Percentiles rank a stretch among this genome's conserved stretches.
Conservation (phyloP, 176 grass and related monocot species). For the Aegilops umbellulata region DNA sequence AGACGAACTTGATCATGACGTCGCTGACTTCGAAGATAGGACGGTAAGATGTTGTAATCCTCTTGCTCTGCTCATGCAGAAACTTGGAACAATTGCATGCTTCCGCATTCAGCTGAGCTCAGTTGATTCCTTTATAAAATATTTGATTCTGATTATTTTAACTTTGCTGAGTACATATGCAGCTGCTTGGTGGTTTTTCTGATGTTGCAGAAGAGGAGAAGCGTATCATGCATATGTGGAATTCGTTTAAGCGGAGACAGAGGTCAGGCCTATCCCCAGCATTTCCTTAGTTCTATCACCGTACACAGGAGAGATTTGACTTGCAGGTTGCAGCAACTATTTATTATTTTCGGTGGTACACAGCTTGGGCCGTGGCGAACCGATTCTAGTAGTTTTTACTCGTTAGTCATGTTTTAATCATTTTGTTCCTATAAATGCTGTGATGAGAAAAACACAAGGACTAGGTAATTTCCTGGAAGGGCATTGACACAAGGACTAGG, state of each 20-base stretch:
- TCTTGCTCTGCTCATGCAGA: constrained; percentile 15
- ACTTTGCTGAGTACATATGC: constrained; percentile 26
- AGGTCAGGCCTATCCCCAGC: constrained; percentile 41
- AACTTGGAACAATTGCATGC: neutral
- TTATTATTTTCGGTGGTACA: neutral
- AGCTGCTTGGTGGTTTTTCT: constrained; percentile 91
- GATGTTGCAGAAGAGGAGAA: constrained; percentile 83
- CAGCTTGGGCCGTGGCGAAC: neutral
- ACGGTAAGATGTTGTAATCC: constrained; percentile 53
- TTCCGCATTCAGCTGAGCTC: neutral
- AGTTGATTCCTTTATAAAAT: neutral
- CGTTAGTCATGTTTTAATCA: neutral
- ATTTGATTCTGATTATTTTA: constrained; percentile 8
- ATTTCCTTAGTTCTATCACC: neutral
- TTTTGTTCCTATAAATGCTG: neutral
- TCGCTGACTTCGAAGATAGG: constrained; percentile 85
- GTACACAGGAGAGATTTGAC: constrained; percentile 10
- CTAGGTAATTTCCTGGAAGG: neutral
- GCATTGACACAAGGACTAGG: neutral
- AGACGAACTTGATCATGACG: constrained; percentile 88
- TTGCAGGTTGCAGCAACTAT: neutral
- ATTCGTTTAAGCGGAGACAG: constrained; percentile 88
- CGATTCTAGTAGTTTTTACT: neutral
- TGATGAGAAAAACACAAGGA: neutral
- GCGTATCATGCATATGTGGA: constrained; percentile 90